Percentiles rank a stretch among this genome's conserved stretches.
These are phyloP conservation scores for Rhipidocladum racemiflorum DNA, from an alignment of 176 grass and related monocot species.

Conservation along the genomic window DNA sequence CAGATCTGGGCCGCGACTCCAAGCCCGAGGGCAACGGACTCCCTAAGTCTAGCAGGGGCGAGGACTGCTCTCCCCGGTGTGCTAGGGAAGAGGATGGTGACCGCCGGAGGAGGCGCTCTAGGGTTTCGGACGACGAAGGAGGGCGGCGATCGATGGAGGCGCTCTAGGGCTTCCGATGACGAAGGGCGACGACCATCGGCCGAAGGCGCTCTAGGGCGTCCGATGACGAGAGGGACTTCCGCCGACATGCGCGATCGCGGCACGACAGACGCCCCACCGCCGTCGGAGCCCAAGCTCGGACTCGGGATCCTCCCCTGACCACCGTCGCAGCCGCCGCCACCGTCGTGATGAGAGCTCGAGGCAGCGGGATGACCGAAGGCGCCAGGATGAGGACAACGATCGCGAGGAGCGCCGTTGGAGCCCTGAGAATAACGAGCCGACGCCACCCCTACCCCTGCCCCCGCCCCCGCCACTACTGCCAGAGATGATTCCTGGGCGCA, in stretches of 20 bases:
- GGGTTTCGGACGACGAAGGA: constrained; percentile 37
- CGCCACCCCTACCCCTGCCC: no score
- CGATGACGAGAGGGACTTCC: background rate
- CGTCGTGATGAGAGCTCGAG: no score
- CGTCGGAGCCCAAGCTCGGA: constrained; percentile 32
- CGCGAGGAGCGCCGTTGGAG: no score
- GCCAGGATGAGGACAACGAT: no score
- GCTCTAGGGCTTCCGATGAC: background rate
- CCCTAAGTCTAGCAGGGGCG: background rate
- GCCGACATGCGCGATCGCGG: constrained; percentile 24
- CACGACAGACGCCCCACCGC: constrained; percentile 3
- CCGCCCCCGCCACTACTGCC: no score
- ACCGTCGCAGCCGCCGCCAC: background rate
- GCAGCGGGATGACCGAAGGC: no score
- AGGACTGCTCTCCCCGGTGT: background rate
- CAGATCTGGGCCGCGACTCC: constrained; percentile 21
- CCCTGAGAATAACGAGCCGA: no score
- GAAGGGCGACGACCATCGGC: background rate
- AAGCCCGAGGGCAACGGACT: no score
- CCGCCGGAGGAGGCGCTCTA: constrained; percentile 16
- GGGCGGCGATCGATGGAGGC: background rate
- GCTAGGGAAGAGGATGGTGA: constrained; percentile 16
- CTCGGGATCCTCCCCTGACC: constrained; percentile 21
- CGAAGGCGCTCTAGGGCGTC: background rate
- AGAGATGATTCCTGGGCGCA: constrained; percentile 58